Evolutionary conservation across 768 basidiomycete species (phyloP).

Genomic region (Lactifluus subvellereus): DNA sequence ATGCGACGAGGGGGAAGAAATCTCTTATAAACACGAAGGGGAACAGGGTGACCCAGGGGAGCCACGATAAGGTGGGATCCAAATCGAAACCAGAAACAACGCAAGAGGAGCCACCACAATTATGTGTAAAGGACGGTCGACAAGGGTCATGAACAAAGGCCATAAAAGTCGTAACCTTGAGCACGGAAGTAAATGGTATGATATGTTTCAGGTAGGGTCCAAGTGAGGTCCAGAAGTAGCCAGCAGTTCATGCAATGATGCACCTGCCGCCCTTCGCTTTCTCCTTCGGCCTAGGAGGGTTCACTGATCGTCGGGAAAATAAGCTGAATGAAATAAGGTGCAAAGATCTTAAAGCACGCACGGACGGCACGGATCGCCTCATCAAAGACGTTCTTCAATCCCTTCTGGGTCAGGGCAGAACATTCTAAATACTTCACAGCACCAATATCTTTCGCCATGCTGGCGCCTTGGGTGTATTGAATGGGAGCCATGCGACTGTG

Average conservation of each 20-base stretch:
- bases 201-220: constrained; percentile 37
- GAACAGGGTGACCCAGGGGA: constrained; percentile 6
- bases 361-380: constrained; percentile 96
- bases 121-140: constrained; percentile 28
- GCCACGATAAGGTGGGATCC: constrained; percentile 11
- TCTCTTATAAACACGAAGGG: constrained; percentile 20
- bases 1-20: constrained; percentile 10
- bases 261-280: constrained; percentile 49
- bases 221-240: constrained; percentile 26
- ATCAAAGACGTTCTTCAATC: constrained; percentile 97
- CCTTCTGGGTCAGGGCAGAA: constrained; percentile 96
- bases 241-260: constrained; percentile 48
- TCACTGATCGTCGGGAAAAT: constrained; percentile 43
- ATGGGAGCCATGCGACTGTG: constrained; percentile 92
- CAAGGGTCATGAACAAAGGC: constrained; percentile 22
- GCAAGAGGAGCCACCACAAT: constrained; percentile 18
- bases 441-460: constrained; percentile 89
- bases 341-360: constrained; percentile 41
- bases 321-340: background rate
- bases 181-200: constrained; percentile 66
- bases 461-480: constrained; percentile 83
- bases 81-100: constrained; percentile 11
- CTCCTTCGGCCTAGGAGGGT: constrained; percentile 62
- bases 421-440: constrained; percentile 97
- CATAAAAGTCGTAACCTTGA: constrained; percentile 61